Percentiles rank a stretch among this genome's conserved stretches.
Conservation (phyloP, 2,329 filamentous ascomycete species). For the Phialophora verrucosa region DNA sequence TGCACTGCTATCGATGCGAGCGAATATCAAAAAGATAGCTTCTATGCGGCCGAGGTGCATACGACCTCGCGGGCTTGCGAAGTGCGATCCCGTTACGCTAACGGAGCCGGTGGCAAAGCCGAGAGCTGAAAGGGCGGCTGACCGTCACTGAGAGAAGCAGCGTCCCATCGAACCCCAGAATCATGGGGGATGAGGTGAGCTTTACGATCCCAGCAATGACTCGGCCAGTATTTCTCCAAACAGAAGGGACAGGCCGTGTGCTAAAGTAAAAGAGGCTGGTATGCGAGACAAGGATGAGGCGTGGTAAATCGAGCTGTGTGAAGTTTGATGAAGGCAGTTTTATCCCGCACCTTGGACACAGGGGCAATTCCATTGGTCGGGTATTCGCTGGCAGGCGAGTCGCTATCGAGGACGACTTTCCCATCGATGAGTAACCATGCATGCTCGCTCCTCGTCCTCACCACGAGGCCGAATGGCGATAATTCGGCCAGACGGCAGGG, state of each 20-base stretch:
- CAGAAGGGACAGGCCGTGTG: not conserved
- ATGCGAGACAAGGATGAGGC: not conserved
- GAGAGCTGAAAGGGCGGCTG: not conserved
- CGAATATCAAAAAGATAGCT: not conserved
- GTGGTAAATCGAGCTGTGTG: not conserved
- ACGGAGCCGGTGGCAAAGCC: slow-evolving; percentile 1
- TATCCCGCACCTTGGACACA: not conserved
- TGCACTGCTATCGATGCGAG: not conserved
- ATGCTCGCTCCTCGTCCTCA: not conserved
- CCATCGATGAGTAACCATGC: not conserved
- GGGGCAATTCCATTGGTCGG: not conserved
- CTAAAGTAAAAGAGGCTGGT: not conserved
- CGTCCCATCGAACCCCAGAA: not conserved
- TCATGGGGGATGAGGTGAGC: slow-evolving; percentile 5
- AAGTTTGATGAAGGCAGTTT: not conserved
- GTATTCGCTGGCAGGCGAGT: not conserved
- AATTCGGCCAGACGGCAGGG: not conserved
- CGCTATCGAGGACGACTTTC: too few relatives aligned
- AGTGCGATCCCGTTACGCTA: not conserved
- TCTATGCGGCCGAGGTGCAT: not conserved
- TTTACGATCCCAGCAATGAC: slow-evolving; percentile 1
- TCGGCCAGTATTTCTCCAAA: not conserved
- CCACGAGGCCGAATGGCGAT: not conserved
- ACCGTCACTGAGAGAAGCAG: not conserved
- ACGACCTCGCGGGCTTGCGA: not conserved